Base-by-base conservation (phyloP, 1,139 yeast genomes). In the Diutina rugosa region DNA sequence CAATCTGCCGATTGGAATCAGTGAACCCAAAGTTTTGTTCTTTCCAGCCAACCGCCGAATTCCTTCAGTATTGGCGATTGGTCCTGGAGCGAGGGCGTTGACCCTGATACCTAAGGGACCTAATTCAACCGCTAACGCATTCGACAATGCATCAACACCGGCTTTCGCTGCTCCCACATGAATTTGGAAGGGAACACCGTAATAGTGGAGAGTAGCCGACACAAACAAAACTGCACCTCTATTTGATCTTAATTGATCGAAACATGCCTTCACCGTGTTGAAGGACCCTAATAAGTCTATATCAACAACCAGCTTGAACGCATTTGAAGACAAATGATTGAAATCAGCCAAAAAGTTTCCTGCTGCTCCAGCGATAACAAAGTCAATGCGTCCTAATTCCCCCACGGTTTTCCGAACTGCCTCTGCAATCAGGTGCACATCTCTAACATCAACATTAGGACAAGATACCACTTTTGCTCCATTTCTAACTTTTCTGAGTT, bases 161-260 rank as follows among this genome's bases (percentile, higher is more conserved):
- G 97, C 96, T 71, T 90, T 90, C 5, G 97, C 97, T 0, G 97
- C 96, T 1, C 90, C 87, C 1, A 89, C 96, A 63, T 90, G 97
- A 6, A 81, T 66, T 70, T 90, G 97, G 70, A 86, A 82, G 7
- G 96, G 96, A 9, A 87, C 81, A 21, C 97, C 97, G 63, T 85
- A 81, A 69, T 87, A 88, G 69, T 90, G 97, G 58, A 90, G 74
- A 0, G 97, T 90, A 2, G 97, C 95, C 57, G 90, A 81, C 16
- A 90, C 87, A 64, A 90, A 89, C 9, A 90, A 62, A 14, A 88
- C 76, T 3, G 81, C 69, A 18, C 97, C 97, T 67, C 81, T 82
- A 62, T 79, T 79, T 66, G 78, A 74, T 52, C 78, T 72, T 60
- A 91, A 78, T 68, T 88, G 80, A 32, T 79, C 80, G 64, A 79